Percentiles rank a stretch among this genome's conserved stretches.
These are phyloP conservation scores for Ilyonectria mors-panacis DNA, from an alignment of 2,329 filamentous ascomycete genomes.

Conservation along the genomic window DNA sequence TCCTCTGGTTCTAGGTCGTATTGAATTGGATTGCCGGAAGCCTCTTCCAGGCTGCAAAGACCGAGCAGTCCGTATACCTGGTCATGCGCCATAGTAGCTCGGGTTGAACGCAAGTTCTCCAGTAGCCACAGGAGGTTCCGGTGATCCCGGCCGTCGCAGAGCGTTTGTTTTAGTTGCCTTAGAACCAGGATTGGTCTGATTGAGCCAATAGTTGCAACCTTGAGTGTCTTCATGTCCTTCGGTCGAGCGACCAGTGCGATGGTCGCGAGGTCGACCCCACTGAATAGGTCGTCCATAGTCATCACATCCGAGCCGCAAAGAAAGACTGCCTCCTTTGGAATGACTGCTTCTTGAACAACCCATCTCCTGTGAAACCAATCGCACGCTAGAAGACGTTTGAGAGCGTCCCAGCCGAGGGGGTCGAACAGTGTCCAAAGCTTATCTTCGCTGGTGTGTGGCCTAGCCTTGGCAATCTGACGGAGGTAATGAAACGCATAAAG, in stretches of 20 bases:
- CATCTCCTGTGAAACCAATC: slow-evolving; percentile 2
- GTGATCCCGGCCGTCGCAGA: neutral
- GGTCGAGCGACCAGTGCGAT: too few species aligned
- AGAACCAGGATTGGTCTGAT: too few species aligned
- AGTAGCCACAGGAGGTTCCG: slow-evolving; percentile 5
- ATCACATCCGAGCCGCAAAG: neutral
- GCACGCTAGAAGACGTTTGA: neutral
- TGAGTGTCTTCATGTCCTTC: too few species aligned
- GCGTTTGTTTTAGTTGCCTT: neutral
- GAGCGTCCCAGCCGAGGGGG: neutral
- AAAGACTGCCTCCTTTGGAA: neutral
- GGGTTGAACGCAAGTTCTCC: slow-evolving; percentile 16
- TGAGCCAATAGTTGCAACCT: too few species aligned
- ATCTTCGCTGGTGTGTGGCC: too few species aligned
- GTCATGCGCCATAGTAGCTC: slow-evolving; percentile 9
- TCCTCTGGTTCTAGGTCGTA: slow-evolving; percentile 16
- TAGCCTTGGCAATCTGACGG: too few species aligned
- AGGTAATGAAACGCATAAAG: too few species aligned
- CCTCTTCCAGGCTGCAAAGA: neutral
- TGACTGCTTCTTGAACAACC: slow-evolving; percentile 5
- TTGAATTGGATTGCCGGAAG: slow-evolving; percentile 1
- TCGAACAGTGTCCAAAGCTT: too few species aligned
- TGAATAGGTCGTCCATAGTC: too few species aligned
- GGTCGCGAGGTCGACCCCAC: too few species aligned
- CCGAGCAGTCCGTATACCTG: slow-evolving; percentile 11